Percentiles rank a stretch among this genome's conserved stretches.
Conservation (phyloP, 768 basidiomycete genomes). For the Amanita rubescens region DNA sequence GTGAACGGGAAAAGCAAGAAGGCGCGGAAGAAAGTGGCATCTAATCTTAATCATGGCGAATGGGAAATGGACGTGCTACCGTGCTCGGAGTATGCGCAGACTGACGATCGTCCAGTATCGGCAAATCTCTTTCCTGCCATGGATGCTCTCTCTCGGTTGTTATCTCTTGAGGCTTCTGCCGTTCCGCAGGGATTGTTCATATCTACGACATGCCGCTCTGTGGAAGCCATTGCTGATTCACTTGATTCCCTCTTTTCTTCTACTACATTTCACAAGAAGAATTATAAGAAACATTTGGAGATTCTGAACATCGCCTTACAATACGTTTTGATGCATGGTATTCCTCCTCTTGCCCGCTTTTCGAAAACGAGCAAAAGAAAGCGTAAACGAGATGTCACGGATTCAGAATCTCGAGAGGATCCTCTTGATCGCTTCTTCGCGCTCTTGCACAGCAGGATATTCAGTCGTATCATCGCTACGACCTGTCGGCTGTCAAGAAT, state of each 20-base stretch:
- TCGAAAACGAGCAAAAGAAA: neutral
- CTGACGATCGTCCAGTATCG: slow-evolving; percentile 8
- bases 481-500: neutral
- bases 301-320: slow-evolving; percentile 13
- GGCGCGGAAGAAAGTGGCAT: neutral
- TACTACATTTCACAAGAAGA: neutral
- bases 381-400: neutral
- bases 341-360: slow-evolving; percentile 12
- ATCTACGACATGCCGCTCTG: slow-evolving; percentile 21
- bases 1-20: neutral
- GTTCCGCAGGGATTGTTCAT: slow-evolving; percentile 19
- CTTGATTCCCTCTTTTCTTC: slow-evolving; percentile 7
- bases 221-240: slow-evolving; percentile 20
- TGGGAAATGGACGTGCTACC: neutral
- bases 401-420: neutral
- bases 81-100: neutral
- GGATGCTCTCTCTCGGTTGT: slow-evolving; percentile 23
- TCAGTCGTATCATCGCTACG: neutral
- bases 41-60: neutral
- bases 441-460: slow-evolving; percentile 1
- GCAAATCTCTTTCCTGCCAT: slow-evolving; percentile 19
- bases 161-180: slow-evolving; percentile 15
- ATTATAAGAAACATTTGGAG: slow-evolving; percentile 14
- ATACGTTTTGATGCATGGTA: slow-evolving; percentile 12
- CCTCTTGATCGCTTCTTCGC: neutral